Evolutionary conservation across 2,329 filamentous ascomycete genomes (phyloP), one percentile per base, ranked within the genome.

Genomic region (Paracoccidioides lutzii): DNA sequence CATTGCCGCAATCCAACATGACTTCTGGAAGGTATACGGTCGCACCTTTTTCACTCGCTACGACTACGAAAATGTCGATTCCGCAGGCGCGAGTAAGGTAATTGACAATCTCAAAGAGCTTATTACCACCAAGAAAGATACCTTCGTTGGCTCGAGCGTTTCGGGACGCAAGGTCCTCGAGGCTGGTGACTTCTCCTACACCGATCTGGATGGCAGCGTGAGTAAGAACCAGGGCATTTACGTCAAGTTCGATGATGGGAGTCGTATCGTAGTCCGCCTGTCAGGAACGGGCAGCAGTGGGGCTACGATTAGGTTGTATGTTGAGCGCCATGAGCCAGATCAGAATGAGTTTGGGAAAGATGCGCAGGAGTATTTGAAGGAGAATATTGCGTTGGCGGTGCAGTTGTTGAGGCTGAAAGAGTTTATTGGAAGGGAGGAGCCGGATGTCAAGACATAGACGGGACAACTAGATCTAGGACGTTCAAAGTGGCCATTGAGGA

Each of bases 31-130:
- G 66, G 88, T 83, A 56, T 98, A 98, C 72, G 93, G 93, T 66
- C 90, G 93, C 58, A 96, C 90, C 37, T 98, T 97, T 80, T 98
- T 98, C 81, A 98, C 93, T 45, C 88, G 93, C 61, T 97, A 97
- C 75, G 93, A 98, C 75, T 98, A 95, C 75, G 93, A 98, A 76
- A 82, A 94, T 64, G 90, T 95, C 62, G 90, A 95, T 76, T 86
- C 84, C 49, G 89, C 91, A 7, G 90, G 88, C 43, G 93, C 93
- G 60, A 87, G 87, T 76, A 91, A 95, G 76, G 84, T 98, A 57
- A 86, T 95, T 48, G 84, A 82, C 56, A 84, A 88, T 66, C 79
- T 98, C 67, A 80, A 84, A 65, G 83, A 85, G 61, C 80, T 95
- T 62, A 88, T 96, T 65, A 83, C 82, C 42, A 76, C 75, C 56